Percentiles rank a stretch among this genome's conserved stretches.
Conservation (phyloP, 495 filamentous ascomycete species). For the Monascus purpureus region DNA sequence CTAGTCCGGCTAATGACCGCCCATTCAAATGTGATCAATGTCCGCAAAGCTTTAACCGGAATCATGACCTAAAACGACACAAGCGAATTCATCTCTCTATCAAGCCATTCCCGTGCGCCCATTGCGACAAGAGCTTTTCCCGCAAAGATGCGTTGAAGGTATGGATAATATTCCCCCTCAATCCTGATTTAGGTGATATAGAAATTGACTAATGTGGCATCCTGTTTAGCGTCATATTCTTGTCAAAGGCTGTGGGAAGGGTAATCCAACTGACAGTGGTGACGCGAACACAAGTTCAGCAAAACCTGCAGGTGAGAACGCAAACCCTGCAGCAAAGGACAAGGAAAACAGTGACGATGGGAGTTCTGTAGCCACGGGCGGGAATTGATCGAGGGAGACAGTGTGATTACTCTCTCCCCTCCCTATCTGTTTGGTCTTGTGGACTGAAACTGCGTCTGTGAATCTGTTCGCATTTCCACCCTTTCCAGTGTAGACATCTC, state of each 20-base stretch:
- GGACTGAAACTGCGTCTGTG: too few relatives aligned
- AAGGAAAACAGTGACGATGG: too few relatives aligned
- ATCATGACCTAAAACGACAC: conserved; percentile 93
- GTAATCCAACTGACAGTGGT: conserved; percentile 13
- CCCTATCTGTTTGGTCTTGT: too few relatives aligned
- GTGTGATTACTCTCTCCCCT: too few relatives aligned
- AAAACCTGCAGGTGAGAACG: not conserved
- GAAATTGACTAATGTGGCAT: conserved; percentile 14
- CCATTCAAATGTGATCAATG: conserved; percentile 94
- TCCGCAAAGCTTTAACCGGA: conserved; percentile 86
- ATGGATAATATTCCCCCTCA: conserved; percentile 10
- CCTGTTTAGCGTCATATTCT: conserved; percentile 66
- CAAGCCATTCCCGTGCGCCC: conserved; percentile 84
- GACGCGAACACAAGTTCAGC: conserved; percentile 1
- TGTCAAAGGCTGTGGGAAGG: conserved; percentile 79
- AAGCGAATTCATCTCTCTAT: conserved; percentile 90
- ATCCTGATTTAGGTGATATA: conserved; percentile 3
- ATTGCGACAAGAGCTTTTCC: conserved; percentile 95
- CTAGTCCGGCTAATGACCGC: conserved; percentile 51
- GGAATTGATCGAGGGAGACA: too few relatives aligned
- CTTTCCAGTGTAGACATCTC: not conserved
- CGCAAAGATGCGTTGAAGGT: conserved; percentile 97
- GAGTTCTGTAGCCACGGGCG: too few relatives aligned
- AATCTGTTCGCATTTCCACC: too few relatives aligned
- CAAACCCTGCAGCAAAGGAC: too few relatives aligned